phyloP scores from a whole-genome alignment of 2,329 filamentous ascomycete species.

The Diaporthe australafricana region DNA sequence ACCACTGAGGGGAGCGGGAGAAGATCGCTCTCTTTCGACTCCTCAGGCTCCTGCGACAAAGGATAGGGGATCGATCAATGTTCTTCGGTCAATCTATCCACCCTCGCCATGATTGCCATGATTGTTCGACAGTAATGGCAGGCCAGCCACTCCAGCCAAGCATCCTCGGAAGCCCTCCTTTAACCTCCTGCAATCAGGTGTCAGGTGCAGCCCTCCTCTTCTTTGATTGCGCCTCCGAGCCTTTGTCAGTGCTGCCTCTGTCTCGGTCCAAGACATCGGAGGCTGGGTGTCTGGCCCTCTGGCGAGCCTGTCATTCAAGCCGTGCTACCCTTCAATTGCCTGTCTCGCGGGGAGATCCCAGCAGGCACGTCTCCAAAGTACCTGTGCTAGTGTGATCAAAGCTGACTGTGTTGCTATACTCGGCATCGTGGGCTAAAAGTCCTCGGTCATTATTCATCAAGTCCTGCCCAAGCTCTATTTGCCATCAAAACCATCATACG shows the following conservation, averaged over 20 bases:
- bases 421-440: constrained; percentile 4
- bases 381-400: constrained; percentile 19
- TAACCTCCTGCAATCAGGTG: constrained; percentile 12
- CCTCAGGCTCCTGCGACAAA: constrained; percentile 11
- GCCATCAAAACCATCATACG: neutral
- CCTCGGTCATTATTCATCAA: constrained; percentile 17
- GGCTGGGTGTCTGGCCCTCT: constrained; percentile 23
- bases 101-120: constrained; percentile 1
- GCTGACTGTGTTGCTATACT: constrained; percentile 29
- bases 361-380: constrained; percentile 13
- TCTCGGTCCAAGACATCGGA: constrained; percentile 26
- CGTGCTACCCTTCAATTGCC: constrained; percentile 23
- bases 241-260: constrained; percentile 25
- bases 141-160: constrained; percentile 19
- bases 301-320: constrained; percentile 19
- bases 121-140: neutral
- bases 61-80: constrained; percentile 18
- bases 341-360: constrained; percentile 10
- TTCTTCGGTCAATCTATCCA: constrained; percentile 25
- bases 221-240: neutral
- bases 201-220: neutral
- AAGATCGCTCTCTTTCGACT: neutral
- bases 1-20: neutral
- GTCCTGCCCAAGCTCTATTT: neutral
- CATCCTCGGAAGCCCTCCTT: constrained; percentile 13